These are phyloP conservation scores for Xylaria sp. DNA, from an alignment of 2,329 filamentous ascomycete species.

Conservation along the genomic window DNA sequence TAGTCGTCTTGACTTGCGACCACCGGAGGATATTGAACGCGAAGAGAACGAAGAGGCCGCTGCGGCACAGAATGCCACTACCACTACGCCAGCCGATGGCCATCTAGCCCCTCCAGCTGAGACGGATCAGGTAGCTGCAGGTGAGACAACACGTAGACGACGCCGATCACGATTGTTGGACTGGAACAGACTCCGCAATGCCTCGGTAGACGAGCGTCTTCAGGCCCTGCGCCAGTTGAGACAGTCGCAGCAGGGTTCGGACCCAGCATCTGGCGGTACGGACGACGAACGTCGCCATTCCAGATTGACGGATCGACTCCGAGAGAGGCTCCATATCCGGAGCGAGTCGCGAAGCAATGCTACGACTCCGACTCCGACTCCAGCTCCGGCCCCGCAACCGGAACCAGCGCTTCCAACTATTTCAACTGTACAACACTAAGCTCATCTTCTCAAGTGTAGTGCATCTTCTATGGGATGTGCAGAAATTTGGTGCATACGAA, in stretches of 20 bases:
- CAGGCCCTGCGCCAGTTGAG: constrained; percentile 64
- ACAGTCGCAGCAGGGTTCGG: constrained; percentile 51
- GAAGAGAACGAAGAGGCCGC: constrained; percentile 26
- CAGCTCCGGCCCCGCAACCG: constrained; percentile 47
- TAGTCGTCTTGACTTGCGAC: constrained; percentile 66
- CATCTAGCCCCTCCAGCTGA: constrained; percentile 37
- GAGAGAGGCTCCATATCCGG: constrained; percentile 63
- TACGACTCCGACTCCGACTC: constrained; percentile 43
- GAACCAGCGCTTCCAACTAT: constrained; percentile 23
- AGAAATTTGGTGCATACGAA: constrained; percentile 12
- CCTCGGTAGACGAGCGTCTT: constrained; percentile 70
- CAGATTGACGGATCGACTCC: constrained; percentile 59
- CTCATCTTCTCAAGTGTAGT: neutral
- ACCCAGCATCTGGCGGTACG: constrained; percentile 46
- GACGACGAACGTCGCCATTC: constrained; percentile 54
- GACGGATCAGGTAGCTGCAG: constrained; percentile 47
- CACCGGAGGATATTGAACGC: constrained; percentile 39
- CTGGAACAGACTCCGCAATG: constrained; percentile 65
- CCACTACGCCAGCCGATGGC: constrained; percentile 4
- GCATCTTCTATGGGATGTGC: neutral
- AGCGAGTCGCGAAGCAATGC: constrained; percentile 60
- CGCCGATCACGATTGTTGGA: constrained; percentile 66
- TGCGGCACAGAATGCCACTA: constrained; percentile 18
- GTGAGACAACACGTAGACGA: constrained; percentile 51
- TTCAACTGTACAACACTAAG: constrained; percentile 24